Percentiles rank a stretch among this genome's conserved stretches.
These are phyloP conservation scores for Fusarium armeniacum DNA, from an alignment of 2,329 filamentous ascomycete species.

Conservation along the genomic window DNA sequence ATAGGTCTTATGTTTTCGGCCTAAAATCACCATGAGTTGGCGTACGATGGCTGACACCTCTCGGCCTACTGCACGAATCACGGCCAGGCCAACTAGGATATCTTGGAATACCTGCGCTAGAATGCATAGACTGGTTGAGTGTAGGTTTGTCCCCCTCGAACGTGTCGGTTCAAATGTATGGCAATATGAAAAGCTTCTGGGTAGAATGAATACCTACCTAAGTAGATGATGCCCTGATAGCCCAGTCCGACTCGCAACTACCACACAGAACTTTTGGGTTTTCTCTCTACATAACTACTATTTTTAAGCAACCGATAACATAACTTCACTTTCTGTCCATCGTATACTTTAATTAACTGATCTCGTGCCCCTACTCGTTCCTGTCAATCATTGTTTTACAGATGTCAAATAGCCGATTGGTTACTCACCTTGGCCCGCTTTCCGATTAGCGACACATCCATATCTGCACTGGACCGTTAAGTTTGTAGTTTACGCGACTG, in stretches of 20 bases:
- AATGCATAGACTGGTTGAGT: neutral
- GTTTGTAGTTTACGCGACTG: constrained; percentile 16
- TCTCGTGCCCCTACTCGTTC: constrained; percentile 1
- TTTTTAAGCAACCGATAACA: too few species aligned
- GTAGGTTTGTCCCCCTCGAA: neutral
- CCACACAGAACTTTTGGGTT: neutral
- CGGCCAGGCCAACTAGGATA: too few species aligned
- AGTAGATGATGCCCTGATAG: neutral
- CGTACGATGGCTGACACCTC: neutral
- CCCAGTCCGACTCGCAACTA: neutral
- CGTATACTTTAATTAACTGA: neutral
- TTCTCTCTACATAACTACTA: neutral
- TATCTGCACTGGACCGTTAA: neutral
- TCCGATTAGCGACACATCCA: constrained; percentile 24
- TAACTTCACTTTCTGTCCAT: neutral
- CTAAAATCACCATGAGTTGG: neutral
- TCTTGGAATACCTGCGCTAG: neutral
- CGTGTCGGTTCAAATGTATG: neutral
- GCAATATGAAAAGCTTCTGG: neutral
- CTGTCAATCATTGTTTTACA: neutral
- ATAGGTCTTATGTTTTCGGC: neutral
- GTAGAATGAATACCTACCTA: neutral
- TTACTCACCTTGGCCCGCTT: constrained; percentile 23
- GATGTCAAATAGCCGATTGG: constrained; percentile 38
- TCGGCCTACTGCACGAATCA: neutral